Base-by-base conservation (phyloP, 2,329 filamentous ascomycete species). In the Chrysosphaeria jannelii region DNA sequence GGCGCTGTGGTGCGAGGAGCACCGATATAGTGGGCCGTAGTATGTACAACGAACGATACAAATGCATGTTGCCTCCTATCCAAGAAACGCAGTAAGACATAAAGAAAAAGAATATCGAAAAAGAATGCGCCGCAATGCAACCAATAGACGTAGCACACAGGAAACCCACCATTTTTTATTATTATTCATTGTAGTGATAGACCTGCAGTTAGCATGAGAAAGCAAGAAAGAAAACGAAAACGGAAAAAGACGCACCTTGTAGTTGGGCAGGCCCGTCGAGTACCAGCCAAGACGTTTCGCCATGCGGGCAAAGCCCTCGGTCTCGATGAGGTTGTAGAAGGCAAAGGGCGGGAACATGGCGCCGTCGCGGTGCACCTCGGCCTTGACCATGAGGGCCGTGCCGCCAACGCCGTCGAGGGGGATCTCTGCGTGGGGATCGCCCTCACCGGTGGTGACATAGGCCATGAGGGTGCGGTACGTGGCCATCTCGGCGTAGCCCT, bases 291-390 rank as follows among this genome's bases (percentile, higher is more conserved):
- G 44, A 32, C 85, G 55, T 41, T 62, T 69, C 8, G 79, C 79
- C 85, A 97, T 97, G 48, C 81, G 90, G 10, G 85, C 79, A 38
- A 97, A 97, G 0, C 85, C 85, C 39, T 97, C 85, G 0, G 85
- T 93, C 51, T 97, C 85, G 29, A 97, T 88, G 29, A 97, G 53
- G 44, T 97, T 71, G 41, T 91, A 93, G 40, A 97, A 97, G 3
- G 81, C 48, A 40, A 97, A 97, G 0, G 85, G 62, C 10, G 85
- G 85, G 48, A 97, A 97, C 81, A 93, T 97, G 40, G 85, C 81
- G 11, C 85, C 85, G 38, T 97, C 85, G 13, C 85, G 64, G 42
- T 97, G 85, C 13, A 97, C 85, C 28, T 93, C 79, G 2, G 79
- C 85, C 50, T 90, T 91, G 29, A 97, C 85, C 37, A 97, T 50